Evolutionary conservation across 768 basidiomycete species (phyloP), one percentile per base, ranked within the genome.

Genomic region (Tulasnella sp.): DNA sequence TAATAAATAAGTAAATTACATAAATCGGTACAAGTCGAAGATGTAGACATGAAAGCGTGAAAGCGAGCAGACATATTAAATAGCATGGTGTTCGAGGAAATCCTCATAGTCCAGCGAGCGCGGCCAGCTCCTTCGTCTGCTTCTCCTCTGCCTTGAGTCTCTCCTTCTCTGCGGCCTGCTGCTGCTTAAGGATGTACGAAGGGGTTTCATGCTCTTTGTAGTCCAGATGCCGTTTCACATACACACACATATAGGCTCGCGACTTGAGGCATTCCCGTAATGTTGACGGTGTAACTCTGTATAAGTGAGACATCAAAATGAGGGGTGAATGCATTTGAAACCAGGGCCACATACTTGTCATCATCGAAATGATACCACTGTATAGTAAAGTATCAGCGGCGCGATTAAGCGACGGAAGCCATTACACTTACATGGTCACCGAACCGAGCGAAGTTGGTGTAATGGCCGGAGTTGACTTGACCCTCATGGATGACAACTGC

Each of bases 321-420:
- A 38, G 5, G 34, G 34, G 34, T 7, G 5, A 38, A 38, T 5
- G 15, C 34, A 38, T 7, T 7, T 38, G 34, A 38, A 15, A 5
- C 15, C 34, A 38, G 30, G 54, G 21, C 38, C 21, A 69, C 81
- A 69, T 66, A 89, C 87, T 89, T 95, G 66, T 94, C 92, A 68
- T 96, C 93, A 69, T 96, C 92, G 70, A 91, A 92, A 23, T 84
- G 84, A 72, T 88, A 95, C 91, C 91, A 97, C 84, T 94, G 69
- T 29, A 63, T 61, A 0, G 56, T 42, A 1, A n/a, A 0, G 29
- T 30, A 53, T 30, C 44, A 51, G 52, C 38, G 51, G 58, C 43
- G 23, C 56, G 45, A 21, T 34, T 0, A 17, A 29, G 51, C 34
- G 44, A 29, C 52, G 43, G 43, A 19, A 19, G 38, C 43, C 23